phyloP scores from a whole-genome alignment of 208 protist genomes.

The Trypanosoma lewisi region DNA sequence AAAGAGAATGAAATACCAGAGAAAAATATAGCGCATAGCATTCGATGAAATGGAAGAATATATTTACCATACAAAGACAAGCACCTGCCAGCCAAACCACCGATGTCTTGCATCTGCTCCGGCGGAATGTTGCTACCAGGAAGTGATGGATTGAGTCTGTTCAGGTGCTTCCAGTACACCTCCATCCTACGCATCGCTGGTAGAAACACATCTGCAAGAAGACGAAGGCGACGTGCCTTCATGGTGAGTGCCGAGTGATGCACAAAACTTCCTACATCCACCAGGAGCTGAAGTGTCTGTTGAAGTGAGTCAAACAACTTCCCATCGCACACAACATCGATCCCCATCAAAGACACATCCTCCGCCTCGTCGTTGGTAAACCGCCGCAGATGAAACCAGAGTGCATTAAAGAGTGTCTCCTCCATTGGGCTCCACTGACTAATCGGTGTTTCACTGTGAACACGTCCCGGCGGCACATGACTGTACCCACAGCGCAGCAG shows the following conservation, averaged over 20 bases:
- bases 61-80: conserved; percentile 19
- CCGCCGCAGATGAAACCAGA: conserved; percentile 13
- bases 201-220: conserved; percentile 2
- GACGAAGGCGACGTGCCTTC: conserved; percentile 11
- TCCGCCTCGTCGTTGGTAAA: not conserved
- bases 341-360: too few species aligned
- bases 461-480: not conserved
- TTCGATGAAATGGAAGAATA: conserved; percentile 6
- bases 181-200: conserved; percentile 2
- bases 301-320: not conserved
- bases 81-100: conserved; percentile 16
- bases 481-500: conserved; percentile 17
- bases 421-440: conserved; percentile 30
- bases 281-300: conserved; percentile 11
- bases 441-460: not conserved
- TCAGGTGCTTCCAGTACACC: not conserved
- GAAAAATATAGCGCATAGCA: conserved; percentile 16
- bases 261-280: conserved; percentile 20
- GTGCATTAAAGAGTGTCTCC: conserved; percentile 22
- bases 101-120: conserved; percentile 1
- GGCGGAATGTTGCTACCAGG: not conserved
- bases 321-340: too few species aligned
- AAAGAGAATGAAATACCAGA: not conserved
- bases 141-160: not conserved
- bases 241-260: conserved; percentile 21